Percentiles rank a stretch among this genome's conserved stretches.
Conservation (phyloP, 257 asterid genomes). For the Mentha longifolia region DNA sequence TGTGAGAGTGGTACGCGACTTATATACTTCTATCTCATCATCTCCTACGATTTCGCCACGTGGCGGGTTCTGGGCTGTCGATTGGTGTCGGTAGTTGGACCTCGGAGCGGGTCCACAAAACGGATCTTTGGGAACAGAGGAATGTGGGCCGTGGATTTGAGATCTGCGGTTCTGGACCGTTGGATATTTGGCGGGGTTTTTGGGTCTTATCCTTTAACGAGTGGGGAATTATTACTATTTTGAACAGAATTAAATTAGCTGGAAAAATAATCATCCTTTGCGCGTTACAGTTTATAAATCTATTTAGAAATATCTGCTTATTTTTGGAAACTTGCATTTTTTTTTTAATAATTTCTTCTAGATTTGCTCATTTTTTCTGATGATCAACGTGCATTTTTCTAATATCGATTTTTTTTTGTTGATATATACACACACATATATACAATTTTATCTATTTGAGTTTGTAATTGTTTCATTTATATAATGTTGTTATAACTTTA, state of each 20-base stretch:
- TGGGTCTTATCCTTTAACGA: conserved; percentile 16
- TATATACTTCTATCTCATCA: neutral
- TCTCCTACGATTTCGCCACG: conserved; percentile 23
- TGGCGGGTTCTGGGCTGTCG: conserved; percentile 25
- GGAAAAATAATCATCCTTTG: neutral
- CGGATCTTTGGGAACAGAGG: conserved; percentile 20
- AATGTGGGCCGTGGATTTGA: conserved; percentile 6
- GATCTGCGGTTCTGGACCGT: conserved; percentile 32
- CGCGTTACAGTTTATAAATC: neutral
- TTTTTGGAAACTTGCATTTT: neutral
- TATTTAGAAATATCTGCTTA: neutral
- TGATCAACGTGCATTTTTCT: too few relatives aligned
- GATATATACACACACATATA: too few relatives aligned
- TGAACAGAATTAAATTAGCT: neutral
- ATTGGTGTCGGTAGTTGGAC: conserved; percentile 34
- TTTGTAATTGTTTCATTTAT: too few relatives aligned
- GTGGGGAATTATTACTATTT: neutral
- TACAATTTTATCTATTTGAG: too few relatives aligned
- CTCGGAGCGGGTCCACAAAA: conserved; percentile 4
- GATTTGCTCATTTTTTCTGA: too few relatives aligned
- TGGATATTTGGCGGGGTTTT: conserved; percentile 32
- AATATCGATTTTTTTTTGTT: too few relatives aligned
- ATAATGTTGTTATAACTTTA: too few relatives aligned
- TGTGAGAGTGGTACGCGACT: conserved; percentile 11
- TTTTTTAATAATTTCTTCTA: too few relatives aligned